phyloP scores from a whole-genome alignment of 2,329 filamentous ascomycete species.

The Colletotrichum sp. region DNA sequence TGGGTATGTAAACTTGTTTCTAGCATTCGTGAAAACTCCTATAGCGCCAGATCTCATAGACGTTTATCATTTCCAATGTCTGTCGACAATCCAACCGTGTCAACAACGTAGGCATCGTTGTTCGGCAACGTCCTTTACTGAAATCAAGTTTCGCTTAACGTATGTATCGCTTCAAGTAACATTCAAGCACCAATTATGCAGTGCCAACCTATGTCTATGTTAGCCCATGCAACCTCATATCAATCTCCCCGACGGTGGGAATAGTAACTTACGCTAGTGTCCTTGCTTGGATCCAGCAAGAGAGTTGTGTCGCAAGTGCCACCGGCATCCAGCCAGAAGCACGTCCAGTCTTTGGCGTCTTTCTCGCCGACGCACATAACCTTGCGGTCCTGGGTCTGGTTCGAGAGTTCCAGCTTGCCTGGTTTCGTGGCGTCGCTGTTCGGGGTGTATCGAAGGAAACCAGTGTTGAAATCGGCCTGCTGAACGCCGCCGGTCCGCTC shows the following conservation, averaged over 20 bases:
- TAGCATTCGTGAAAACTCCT: background rate
- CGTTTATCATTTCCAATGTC: background rate
- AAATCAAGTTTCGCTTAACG: background rate
- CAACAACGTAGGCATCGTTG: background rate
- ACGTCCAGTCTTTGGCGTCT: background rate
- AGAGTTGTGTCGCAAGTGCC: background rate
- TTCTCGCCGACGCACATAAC: background rate
- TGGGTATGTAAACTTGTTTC: background rate
- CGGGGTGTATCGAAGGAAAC: background rate
- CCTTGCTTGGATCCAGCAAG: background rate
- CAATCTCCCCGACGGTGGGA: rapidly evolving
- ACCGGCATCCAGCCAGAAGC: background rate
- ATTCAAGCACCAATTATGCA: background rate
- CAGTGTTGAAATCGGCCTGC: background rate
- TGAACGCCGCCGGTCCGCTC: background rate
- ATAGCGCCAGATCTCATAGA: background rate
- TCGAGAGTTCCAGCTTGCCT: background rate
- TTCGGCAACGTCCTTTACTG: background rate
- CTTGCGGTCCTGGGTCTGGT: background rate
- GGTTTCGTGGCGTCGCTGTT: background rate
- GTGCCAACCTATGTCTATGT: background rate
- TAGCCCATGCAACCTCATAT: background rate
- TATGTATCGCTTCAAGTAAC: background rate
- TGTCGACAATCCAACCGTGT: background rate
- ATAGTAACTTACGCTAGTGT: background rate